Conservation (phyloP, 164 flowering plant species). For the Vitis riparia region DNA sequence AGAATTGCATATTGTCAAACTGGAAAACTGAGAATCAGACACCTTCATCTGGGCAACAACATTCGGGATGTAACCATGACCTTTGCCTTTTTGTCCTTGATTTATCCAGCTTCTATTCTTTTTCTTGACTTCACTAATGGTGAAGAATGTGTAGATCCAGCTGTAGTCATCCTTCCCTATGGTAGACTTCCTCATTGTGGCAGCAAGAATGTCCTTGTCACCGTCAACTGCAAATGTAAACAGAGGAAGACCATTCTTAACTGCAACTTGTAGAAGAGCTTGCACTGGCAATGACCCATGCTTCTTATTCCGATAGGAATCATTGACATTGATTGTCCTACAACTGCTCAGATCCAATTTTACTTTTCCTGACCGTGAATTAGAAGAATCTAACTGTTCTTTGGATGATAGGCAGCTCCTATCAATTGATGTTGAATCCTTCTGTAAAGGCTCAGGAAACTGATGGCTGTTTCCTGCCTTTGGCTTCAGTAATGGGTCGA, state of each 20-base stretch:
- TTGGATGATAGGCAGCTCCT: conserved; percentile 14
- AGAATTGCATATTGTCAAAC: not conserved
- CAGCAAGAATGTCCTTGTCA: conserved; percentile 35
- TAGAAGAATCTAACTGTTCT: conserved; percentile 18
- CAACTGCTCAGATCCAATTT: conserved; percentile 21
- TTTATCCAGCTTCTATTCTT: conserved; percentile 41
- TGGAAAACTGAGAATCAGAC: conserved; percentile 24
- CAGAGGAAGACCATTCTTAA: conserved; percentile 45
- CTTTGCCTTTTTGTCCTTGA: conserved; percentile 33
- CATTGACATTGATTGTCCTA: conserved; percentile 8
- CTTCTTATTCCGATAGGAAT: conserved; percentile 9
- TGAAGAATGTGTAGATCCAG: conserved; percentile 36
- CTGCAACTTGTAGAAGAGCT: conserved; percentile 37
- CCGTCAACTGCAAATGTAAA: conserved; percentile 45
- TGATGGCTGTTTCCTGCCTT: conserved; percentile 19
- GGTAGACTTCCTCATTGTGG: conserved; percentile 28
- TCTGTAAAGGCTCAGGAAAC: conserved; percentile 13
- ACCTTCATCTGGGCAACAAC: conserved; percentile 49
- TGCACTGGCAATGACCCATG: conserved; percentile 25
- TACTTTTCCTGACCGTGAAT: conserved; percentile 19
- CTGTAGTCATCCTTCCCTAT: conserved; percentile 16
- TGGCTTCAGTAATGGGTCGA: conserved; percentile 45
- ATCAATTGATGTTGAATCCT: conserved; percentile 13
- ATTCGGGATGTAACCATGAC: conserved; percentile 32
- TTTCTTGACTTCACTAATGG: conserved; percentile 37